Percentiles rank a stretch among this genome's conserved stretches.
These are phyloP conservation scores for Termitomyces sp. DNA, from an alignment of 768 basidiomycete species.

Conservation along the genomic window DNA sequence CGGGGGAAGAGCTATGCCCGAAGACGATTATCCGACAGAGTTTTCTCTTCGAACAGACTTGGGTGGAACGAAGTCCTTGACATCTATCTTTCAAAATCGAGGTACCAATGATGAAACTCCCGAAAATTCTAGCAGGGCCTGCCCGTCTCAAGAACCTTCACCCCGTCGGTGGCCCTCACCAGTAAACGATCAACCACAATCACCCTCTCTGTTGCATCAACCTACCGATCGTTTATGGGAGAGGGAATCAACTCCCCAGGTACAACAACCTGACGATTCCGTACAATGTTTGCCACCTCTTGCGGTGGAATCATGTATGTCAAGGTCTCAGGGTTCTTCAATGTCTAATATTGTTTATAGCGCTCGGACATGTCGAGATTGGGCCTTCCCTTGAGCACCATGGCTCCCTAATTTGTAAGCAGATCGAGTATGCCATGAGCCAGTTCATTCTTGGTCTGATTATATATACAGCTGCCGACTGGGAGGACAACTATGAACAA, in stretches of 20 bases:
- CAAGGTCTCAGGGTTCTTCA: neutral
- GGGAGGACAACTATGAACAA: slow-evolving; percentile 1
- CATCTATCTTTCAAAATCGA: neutral
- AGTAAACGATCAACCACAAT: neutral
- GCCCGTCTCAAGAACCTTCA: neutral
- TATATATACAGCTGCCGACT: neutral
- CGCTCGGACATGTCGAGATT: neutral
- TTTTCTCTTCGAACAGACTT: neutral
- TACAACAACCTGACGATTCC: neutral
- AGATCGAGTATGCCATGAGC: neutral
- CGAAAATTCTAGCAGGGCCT: neutral
- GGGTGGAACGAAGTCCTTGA: neutral
- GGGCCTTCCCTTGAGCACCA: neutral
- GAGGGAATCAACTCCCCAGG: neutral
- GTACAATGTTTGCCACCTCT: neutral
- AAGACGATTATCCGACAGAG: neutral
- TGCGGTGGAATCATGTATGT: neutral
- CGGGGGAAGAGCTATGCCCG: neutral
- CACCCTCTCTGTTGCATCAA: neutral
- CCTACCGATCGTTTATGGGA: neutral
- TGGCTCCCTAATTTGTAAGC: neutral
- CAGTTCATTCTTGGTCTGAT: neutral
- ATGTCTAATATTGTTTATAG: neutral
- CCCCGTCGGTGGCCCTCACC: neutral
- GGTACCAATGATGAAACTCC: neutral